phyloP scores from a whole-genome alignment of 768 basidiomycete genomes.

The Melanogaster broomeanus region DNA sequence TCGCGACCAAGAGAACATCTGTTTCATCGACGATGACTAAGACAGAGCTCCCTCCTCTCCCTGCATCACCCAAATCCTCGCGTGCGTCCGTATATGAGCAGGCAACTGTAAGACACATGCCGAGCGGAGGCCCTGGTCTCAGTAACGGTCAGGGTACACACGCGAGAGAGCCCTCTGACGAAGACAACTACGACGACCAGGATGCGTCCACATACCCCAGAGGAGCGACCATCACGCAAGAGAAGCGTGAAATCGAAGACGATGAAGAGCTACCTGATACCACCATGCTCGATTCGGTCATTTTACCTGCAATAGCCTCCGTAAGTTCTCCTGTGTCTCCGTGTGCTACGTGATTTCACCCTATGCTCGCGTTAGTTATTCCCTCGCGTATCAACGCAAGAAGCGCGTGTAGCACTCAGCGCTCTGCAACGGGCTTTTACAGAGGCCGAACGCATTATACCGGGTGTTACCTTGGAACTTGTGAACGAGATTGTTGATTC shows the following conservation, averaged over 20 bases:
- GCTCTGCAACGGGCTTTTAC: slow-evolving; percentile 90
- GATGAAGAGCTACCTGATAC: slow-evolving; percentile 67
- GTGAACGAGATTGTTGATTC: slow-evolving; percentile 94
- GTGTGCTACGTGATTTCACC: slow-evolving; percentile 4
- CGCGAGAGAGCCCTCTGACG: slow-evolving; percentile 57
- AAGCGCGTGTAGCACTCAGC: slow-evolving; percentile 83
- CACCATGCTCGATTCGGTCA: slow-evolving; percentile 94
- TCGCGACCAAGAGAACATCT: slow-evolving; percentile 30
- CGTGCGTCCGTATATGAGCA: slow-evolving; percentile 49
- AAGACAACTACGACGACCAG: slow-evolving; percentile 65
- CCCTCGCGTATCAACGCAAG: slow-evolving; percentile 89
- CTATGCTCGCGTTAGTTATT: slow-evolving; percentile 62
- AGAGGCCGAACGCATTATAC: slow-evolving; percentile 93
- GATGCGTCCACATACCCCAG: slow-evolving; percentile 51
- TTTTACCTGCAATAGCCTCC: slow-evolving; percentile 94
- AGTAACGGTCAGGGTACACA: slow-evolving; percentile 32
- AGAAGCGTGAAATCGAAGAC: slow-evolving; percentile 47
- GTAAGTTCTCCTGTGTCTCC: slow-evolving; percentile 48
- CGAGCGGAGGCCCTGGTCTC: slow-evolving; percentile 24
- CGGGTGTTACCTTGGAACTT: slow-evolving; percentile 90
- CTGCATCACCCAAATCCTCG: slow-evolving; percentile 39
- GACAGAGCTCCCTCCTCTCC: slow-evolving; percentile 63
- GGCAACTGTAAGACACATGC: slow-evolving; percentile 68
- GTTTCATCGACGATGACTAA: slow-evolving; percentile 52
- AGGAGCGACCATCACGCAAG: slow-evolving; percentile 41